A percentile compares a stretch with the other conserved stretches of the same genome.
Evolutionary conservation across 129 eudicot genomes (phyloP).

Genomic region (Glebionis coronaria): DNA sequence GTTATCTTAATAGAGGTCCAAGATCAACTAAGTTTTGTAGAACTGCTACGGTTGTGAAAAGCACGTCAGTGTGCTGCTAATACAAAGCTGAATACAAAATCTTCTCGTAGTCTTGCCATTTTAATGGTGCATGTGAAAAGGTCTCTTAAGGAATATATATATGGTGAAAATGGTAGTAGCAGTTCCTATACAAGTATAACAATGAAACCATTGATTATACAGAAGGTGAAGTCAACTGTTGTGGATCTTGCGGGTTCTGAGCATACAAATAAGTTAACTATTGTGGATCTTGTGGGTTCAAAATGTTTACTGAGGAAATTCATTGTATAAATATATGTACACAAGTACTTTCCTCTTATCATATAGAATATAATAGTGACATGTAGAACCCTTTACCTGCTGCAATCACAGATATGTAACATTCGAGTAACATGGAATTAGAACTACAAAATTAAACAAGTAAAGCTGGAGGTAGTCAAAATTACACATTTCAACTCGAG

Average conservation of each 20-base stretch:
- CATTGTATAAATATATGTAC: constrained; percentile 2
- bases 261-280: constrained; percentile 79
- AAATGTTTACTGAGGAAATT: not conserved
- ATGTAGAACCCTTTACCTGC: not conserved
- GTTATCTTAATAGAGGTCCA: constrained; percentile 71
- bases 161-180: constrained; percentile 49
- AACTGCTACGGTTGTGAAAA: constrained; percentile 75
- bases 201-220: constrained; percentile 61
- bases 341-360: not conserved
- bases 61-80: constrained; percentile 95
- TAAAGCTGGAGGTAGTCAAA: not conserved
- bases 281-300: not conserved
- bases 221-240: constrained; percentile 81
- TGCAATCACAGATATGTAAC: constrained; percentile 3
- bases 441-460: not conserved
- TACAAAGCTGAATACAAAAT: constrained; percentile 86
- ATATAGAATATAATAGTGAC: not conserved
- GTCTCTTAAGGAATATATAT: constrained; percentile 53
- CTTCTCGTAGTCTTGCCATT: constrained; percentile 95
- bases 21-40: constrained; percentile 72
- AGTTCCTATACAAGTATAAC: constrained; percentile 44
- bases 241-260: constrained; percentile 98
- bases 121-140: constrained; percentile 84
- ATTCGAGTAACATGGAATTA: constrained; percentile 4
- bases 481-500: not conserved